Evolutionary conservation across 176 grass and related monocot genomes (phyloP).

Genomic region (Oryza meridionalis): DNA sequence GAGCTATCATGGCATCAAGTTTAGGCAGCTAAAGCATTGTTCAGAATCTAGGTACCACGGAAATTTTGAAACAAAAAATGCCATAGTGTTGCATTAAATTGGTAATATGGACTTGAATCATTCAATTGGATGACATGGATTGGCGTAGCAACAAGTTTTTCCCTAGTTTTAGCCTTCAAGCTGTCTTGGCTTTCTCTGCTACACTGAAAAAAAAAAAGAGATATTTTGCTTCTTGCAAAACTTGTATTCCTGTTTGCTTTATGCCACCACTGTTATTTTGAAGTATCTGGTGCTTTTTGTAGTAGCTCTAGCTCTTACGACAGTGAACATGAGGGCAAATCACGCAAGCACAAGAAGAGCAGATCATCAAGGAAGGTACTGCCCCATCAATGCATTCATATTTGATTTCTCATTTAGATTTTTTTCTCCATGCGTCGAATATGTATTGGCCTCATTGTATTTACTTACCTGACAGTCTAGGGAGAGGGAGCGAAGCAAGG

Average conservation of each 20-base stretch:
- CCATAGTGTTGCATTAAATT: neutral
- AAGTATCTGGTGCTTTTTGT: constrained; percentile 11
- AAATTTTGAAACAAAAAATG: constrained; percentile 2
- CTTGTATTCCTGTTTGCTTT: neutral
- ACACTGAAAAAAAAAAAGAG: neutral
- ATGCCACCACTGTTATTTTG: neutral
- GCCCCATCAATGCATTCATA: neutral
- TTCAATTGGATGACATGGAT: neutral
- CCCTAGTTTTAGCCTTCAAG: neutral
- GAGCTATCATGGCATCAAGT: constrained; percentile 7
- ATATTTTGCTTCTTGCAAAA: neutral
- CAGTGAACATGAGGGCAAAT: constrained; percentile 52
- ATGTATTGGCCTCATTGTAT: constrained; percentile 4
- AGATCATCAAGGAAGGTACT: constrained; percentile 71
- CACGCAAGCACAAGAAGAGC: constrained; percentile 67
- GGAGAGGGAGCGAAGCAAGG: constrained; percentile 64
- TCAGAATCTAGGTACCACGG: neutral
- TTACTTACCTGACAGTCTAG: constrained; percentile 42
- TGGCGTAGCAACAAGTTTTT: neutral
- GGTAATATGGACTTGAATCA: neutral
- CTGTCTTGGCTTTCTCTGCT: constrained; percentile 1
- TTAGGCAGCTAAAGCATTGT: neutral
- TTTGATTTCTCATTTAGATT: constrained; percentile 19
- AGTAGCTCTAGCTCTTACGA: constrained; percentile 60
- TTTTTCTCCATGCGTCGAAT: neutral